Evolutionary conservation across 169 alveolate species (phyloP), one percentile per base, ranked within the genome.

Genomic region (Theileria parva): DNA sequence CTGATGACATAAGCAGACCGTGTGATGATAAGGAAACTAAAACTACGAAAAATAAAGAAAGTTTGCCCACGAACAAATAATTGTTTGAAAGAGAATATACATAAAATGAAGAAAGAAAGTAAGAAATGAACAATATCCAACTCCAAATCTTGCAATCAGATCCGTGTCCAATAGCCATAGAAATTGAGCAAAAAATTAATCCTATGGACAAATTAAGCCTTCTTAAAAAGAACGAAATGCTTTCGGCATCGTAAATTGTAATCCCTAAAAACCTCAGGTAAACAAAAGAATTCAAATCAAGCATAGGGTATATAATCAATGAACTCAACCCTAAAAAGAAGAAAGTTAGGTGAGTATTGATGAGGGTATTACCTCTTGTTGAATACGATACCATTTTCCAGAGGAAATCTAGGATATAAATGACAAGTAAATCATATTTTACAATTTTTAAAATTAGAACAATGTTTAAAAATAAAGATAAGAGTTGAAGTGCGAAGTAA

Each of bases 241-340:
- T 66, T 37, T 81, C 79, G 4, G 80, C 85, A 13, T 81, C 84
- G 50, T 44, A 50, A 17, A 50, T 44, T 48, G 69, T 67, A 17
- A 68, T n/a, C 39, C 85, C 88, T 13, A 75, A 44, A 34, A 55
- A 75, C 53, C 85, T 61, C 79, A 81, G 65, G 25, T 64, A 39
- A 15, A 74, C 39, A 50, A 55, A 81, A n/a, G 63, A 57, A 59
- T 81, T 84, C 34, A 75, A 67, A 55, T 81, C 64, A 6, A 55
- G 15, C 39, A 81, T 28, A 19, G 88, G 34, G 51, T 23, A n/a
- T 8, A 74, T 7, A 19, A 81, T 63, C 13, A 60, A 51, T 25
- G 88, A 51, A 30, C 88, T 57, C 21, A 81, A 19, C 9, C 88
- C 88, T 51, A 81, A 69, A 7, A 81, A 51, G 30, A 81, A 64